Base-by-base conservation (phyloP, 805 yeast genomes). In the Kazachstania viticola region DNA sequence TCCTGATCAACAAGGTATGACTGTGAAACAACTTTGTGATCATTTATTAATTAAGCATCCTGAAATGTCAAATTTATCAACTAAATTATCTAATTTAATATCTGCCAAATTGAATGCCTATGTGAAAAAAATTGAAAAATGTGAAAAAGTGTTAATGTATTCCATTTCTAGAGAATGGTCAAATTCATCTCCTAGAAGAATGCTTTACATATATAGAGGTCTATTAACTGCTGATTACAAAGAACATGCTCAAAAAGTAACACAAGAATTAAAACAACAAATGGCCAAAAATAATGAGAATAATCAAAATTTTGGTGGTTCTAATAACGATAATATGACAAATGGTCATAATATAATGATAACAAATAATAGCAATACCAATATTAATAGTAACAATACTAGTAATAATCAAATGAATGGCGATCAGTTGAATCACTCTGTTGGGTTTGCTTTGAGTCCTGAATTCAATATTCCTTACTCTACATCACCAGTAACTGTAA, bases 141-240 rank as follows among this genome's bases (percentile, higher is more conserved):
- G 91, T 42, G 93, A 81, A 51, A 65, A 73, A 39, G 67, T 73
- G 27, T 64, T 81, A 46, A 69, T 69, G 35, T 81, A 81, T 54
- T 83, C 88, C 14, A 59, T 81, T 27, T 75, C 84, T 1, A 71
- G 94, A 58, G 91, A 81, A 54, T 81, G 94, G 94, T 88, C 93
- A 3, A 88, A 80, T 54, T 84, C 88, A 13, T 75, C 84, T 2
- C 94, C 94, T 31, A 77, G 81, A 48, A 67, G 94, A 62, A 81
- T 81, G 94, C 85, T 81, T 17, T 81, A 81, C 48, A 85, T 79
- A 30, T 81, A 81, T 54, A 72, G 91, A 47, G 94, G 93, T 24
- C 59, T 79, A 18, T 62, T 81, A 39, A 71, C 88, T 19, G 66
- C 73, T n/a, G 87, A 80, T 50, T 81, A 77, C 56, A 77, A 76